Evolutionary conservation across 1,139 yeast genomes (phyloP), one percentile per base, ranked within the genome.

Genomic region (Yamadazyma atlantica): DNA sequence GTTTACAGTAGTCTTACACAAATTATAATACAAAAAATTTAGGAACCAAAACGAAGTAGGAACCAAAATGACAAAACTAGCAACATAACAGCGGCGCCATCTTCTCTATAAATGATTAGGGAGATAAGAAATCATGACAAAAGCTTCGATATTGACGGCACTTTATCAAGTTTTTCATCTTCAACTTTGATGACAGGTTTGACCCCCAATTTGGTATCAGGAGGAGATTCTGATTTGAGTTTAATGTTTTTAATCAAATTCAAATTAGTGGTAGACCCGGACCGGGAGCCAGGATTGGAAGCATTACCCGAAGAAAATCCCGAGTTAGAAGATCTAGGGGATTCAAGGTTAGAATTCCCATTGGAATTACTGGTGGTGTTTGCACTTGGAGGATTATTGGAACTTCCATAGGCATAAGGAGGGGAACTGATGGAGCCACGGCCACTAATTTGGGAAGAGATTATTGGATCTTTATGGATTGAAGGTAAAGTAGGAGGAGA

Each of bases 141-240:
- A 27, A 63, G 42, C 38, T 60, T 62, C 14, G 63, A 56, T 19
- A 63, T 62, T n/a, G 56, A 58, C 9, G 67, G 67, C 14, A 61
- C 55, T 39, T 59, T 60, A 39, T 58, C 56, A 28, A 8, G 21
- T 15, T 12, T 27, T 10, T 40, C 40, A 7, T 36, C 46, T 25
- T 55, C 50, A 4, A 51, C 37, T 22, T 51, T 48, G 7, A 60
- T 56, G 1, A 62, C 54, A 6, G 65, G 48, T 32, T 52, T 58
- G 34, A 58, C 47, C 8, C 46, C 52, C 11, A 11, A 28, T 25
- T 29, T 12, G 2, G 33, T 31, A 7, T 36, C 37, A 23, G 45
- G 45, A 2, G 51, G 46, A 22, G 50, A 39, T 34, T 49, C 49
- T 27, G 50, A 41, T 24, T 44, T 42, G 7, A 43, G 32, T 29